Base-by-base conservation (phyloP, 2,329 filamentous ascomycete genomes). In the Cytospora chrysosperma region DNA sequence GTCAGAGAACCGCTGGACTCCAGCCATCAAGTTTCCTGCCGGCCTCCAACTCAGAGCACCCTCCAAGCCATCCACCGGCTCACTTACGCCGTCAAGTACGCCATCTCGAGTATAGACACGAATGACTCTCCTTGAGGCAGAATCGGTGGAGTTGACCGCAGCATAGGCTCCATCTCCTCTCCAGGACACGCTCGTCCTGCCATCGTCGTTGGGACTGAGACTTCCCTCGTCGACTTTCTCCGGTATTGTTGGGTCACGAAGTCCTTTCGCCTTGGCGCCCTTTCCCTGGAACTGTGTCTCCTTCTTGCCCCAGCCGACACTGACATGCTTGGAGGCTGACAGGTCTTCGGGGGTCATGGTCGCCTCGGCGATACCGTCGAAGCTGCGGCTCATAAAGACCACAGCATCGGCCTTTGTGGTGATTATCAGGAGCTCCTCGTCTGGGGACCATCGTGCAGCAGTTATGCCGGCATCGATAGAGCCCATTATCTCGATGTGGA, bases 281-380 rank as follows among this genome's bases (percentile, higher is more conserved):
- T 91, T 92, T 57, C 95, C 95, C 72, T 97, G 91, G 75, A 99
- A 99, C 75, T 99, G 95, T 0, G 95, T 99, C 77, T 99, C 95
- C 73, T 91, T 92, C 80, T 98, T 98, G 65, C 95, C 95, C 95
- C 95, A 99, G 56, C 95, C 95, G 26, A 99, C 94, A 24, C 93
- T 96, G 63, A 97, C 95, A 79, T 97, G 93, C 74, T 89, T 95
- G 28, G 90, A 98, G n/a, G 87, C 86, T 70, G 90, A 90, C 67
- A 96, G 84, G 75, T 96, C 94, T 52, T 93, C 91, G 0, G 81
- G 74, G 0, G 85, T 86, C 75, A 98, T 87, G 37, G 82, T 79
- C 59, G 91, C 83, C 75, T 93, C 90, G 37, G 90, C 86, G 50
- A 96, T 87, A 63, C 88, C 89, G 69, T 98, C 94, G 68, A 98